Percentiles rank a stretch among this genome's conserved stretches.
These are phyloP conservation scores for Salix brachista DNA, from an alignment of 345 rosid genomes.

Conservation along the genomic window DNA sequence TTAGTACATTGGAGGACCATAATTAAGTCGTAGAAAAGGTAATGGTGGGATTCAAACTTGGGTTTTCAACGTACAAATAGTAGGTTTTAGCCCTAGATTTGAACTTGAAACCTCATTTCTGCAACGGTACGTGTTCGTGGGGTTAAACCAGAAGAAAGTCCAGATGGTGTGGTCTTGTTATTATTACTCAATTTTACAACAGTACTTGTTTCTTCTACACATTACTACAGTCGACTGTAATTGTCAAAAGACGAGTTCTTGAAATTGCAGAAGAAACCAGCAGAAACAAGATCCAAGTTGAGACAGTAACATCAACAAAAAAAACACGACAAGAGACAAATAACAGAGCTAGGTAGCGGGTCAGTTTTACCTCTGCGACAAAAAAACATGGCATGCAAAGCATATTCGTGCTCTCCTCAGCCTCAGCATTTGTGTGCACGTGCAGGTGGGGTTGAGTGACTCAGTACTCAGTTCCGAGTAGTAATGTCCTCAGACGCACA, in stretches of 20 bases:
- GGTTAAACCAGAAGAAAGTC: no score
- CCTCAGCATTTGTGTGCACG: slow-evolving; percentile 15
- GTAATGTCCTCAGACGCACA: background rate
- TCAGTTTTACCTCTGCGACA: background rate
- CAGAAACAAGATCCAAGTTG: no score
- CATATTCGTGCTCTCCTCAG: background rate
- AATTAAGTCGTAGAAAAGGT: no score
- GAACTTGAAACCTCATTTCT: no score
- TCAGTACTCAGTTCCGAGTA: background rate
- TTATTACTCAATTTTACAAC: no score
- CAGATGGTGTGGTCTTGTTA: no score
- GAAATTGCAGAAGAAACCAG: background rate
- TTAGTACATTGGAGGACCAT: no score
- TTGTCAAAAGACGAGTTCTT: background rate
- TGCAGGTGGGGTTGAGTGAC: slow-evolving; percentile 4
- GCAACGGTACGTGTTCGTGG: no score
- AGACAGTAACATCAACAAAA: background rate
- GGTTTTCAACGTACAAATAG: no score
- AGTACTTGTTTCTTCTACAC: background rate
- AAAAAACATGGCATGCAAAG: background rate
- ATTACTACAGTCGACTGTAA: background rate
- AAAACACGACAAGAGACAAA: background rate
- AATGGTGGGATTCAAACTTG: no score
- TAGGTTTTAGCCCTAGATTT: no score
- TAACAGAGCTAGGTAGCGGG: background rate